Conservation (phyloP, 2,329 filamentous ascomycete genomes). For the Venturia carpophila region DNA sequence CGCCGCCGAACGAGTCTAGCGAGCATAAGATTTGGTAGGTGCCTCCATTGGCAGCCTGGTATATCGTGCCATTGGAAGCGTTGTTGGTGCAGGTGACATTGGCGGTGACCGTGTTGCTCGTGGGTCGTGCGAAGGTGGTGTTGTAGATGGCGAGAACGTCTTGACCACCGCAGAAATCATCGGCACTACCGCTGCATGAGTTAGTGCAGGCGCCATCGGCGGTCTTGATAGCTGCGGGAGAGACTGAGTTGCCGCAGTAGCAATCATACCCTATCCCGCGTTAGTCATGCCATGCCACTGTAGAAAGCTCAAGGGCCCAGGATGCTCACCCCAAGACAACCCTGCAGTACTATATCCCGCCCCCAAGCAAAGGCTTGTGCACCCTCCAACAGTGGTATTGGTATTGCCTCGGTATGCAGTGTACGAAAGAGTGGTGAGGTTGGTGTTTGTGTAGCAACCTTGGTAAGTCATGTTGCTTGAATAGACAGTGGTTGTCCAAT, state of each 20-base stretch:
- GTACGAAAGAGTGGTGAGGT: constrained; percentile 23
- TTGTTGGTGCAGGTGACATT: neutral
- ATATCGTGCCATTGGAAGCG: neutral
- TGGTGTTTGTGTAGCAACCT: constrained; percentile 32
- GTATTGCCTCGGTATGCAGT: constrained; percentile 24
- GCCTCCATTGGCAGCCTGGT: neutral
- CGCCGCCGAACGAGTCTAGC: neutral
- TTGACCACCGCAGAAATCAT: constrained; percentile 26
- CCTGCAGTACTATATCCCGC: constrained; percentile 31
- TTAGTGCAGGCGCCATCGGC: constrained; percentile 28
- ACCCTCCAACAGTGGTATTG: constrained; percentile 28
- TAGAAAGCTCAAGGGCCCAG: neutral
- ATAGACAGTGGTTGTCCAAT: constrained; percentile 24
- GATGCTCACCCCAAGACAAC: constrained; percentile 23
- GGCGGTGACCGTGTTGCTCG: neutral
- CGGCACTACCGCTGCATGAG: constrained; percentile 28
- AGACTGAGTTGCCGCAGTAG: constrained; percentile 29
- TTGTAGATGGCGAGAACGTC: neutral
- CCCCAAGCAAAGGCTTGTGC: constrained; percentile 26
- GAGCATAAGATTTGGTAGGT: neutral
- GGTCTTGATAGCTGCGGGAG: constrained; percentile 23
- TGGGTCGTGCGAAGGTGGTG: neutral
- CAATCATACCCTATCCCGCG: constrained; percentile 25
- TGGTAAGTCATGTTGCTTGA: constrained; percentile 30
- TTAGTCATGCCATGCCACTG: neutral